Percentiles rank a stretch among this genome's conserved stretches.
phyloP scores from a whole-genome alignment of 2,329 filamentous ascomycete species.

The Cercospora canescens region DNA sequence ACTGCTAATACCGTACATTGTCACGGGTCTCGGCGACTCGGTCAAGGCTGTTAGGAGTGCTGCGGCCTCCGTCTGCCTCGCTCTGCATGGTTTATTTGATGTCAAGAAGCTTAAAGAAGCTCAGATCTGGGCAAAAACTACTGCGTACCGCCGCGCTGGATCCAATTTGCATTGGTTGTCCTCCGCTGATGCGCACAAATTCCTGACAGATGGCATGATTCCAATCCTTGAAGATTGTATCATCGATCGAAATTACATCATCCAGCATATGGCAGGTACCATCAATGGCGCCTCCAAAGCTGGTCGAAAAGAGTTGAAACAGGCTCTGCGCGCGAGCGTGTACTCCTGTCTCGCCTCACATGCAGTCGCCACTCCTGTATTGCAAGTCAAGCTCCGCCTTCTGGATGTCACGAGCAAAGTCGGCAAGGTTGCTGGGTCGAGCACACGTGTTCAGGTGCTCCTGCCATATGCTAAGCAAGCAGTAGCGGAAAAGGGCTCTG shows the following conservation, averaged over 20 bases:
- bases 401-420: slow-evolving; percentile 71
- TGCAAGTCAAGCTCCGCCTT: slow-evolving; percentile 68
- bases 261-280: slow-evolving; percentile 60
- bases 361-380: slow-evolving; percentile 65
- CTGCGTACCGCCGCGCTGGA: slow-evolving; percentile 63
- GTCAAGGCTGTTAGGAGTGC: slow-evolving; percentile 62
- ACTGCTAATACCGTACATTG: slow-evolving; percentile 75
- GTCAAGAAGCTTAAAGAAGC: slow-evolving; percentile 17
- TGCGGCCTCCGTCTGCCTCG: slow-evolving; percentile 19
- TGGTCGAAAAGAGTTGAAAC: slow-evolving; percentile 51
- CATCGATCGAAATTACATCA: slow-evolving; percentile 72
- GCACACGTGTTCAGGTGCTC: slow-evolving; percentile 70
- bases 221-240: slow-evolving; percentile 82
- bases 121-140: slow-evolving; percentile 55
- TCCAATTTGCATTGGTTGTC: slow-evolving; percentile 58
- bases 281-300: slow-evolving; percentile 50
- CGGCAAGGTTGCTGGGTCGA: slow-evolving; percentile 67
- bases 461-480: slow-evolving; percentile 73
- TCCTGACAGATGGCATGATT: slow-evolving; percentile 68
- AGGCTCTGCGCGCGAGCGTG: slow-evolving; percentile 64
- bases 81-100: slow-evolving; percentile 13
- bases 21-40: slow-evolving; percentile 54
- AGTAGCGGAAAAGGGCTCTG: slow-evolving; percentile 56
- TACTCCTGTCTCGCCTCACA: slow-evolving; percentile 75
- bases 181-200: slow-evolving; percentile 56